Conservation (phyloP, 176 grass and related monocot species). For the Carex littledalei region DNA sequence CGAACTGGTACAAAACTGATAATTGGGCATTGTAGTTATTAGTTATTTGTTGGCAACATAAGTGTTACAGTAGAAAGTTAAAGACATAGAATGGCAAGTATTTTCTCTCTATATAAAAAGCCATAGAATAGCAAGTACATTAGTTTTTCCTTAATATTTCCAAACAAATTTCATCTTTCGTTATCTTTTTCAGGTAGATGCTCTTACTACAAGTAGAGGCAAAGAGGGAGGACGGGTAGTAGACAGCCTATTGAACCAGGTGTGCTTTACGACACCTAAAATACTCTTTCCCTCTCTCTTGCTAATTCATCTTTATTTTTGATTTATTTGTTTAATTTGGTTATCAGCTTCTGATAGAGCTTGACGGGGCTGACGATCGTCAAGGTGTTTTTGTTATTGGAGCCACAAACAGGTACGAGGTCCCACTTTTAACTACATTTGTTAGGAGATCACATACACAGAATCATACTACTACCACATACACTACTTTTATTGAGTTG, state of each 20-base stretch:
- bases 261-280: constrained; percentile 8
- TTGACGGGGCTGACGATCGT: constrained; percentile 74
- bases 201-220: constrained; percentile 81
- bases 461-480: not conserved
- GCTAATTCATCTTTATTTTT: not conserved
- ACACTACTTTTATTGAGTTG: not conserved
- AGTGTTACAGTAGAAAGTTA: not conserved
- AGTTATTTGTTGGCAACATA: not conserved
- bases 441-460: not conserved
- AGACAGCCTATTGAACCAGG: constrained; percentile 75
- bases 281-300: not conserved
- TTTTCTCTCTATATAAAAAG: not conserved
- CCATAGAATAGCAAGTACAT: not conserved
- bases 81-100: not conserved
- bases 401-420: constrained; percentile 79
- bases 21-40: not conserved
- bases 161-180: not conserved
- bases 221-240: constrained; percentile 62
- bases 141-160: not conserved
- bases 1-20: not conserved
- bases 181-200: constrained; percentile 58
- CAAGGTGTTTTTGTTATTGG: constrained; percentile 82
- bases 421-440: not conserved
- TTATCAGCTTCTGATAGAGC: constrained; percentile 70
- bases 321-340: constrained; percentile 17